These are phyloP conservation scores for Talaromyces sp. DNA, from an alignment of 2,329 filamentous ascomycete species.

Conservation along the genomic window DNA sequence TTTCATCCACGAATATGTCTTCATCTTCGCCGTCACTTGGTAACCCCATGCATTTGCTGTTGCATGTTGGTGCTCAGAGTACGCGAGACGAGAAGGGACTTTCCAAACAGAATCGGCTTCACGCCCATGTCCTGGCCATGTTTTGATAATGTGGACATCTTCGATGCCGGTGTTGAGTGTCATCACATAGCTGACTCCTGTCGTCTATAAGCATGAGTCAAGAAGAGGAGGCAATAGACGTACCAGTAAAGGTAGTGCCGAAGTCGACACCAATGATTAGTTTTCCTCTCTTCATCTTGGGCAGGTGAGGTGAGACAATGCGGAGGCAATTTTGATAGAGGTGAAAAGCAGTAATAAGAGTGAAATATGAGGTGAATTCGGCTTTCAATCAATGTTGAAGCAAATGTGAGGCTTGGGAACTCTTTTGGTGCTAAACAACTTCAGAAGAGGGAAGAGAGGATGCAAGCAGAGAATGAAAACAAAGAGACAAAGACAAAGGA, in stretches of 20 bases:
- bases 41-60: slow-evolving; percentile 18
- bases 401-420: not conserved
- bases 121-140: slow-evolving; percentile 14
- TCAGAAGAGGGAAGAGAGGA: not conserved
- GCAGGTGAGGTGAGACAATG: not conserved
- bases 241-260: slow-evolving; percentile 18
- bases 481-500: not conserved
- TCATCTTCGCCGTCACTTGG: slow-evolving; percentile 18
- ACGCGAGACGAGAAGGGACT: slow-evolving; percentile 22
- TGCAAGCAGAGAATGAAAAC: not conserved
- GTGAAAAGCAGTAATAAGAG: not conserved
- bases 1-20: slow-evolving; percentile 25
- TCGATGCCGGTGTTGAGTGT: not conserved
- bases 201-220: slow-evolving; percentile 5
- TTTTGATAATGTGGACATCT: slow-evolving; percentile 13
- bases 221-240: slow-evolving; percentile 1
- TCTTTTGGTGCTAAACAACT: not conserved
- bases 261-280: slow-evolving; percentile 17
- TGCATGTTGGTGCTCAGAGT: slow-evolving; percentile 5
- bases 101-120: slow-evolving; percentile 15
- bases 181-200: not conserved
- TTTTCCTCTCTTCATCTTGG: not conserved
- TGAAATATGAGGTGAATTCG: not conserved
- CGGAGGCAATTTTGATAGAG: not conserved
- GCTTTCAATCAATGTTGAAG: not conserved